Conservation (phyloP, 1,284 basidiomycete genomes). For the Sanghuangporus sanghuang region DNA sequence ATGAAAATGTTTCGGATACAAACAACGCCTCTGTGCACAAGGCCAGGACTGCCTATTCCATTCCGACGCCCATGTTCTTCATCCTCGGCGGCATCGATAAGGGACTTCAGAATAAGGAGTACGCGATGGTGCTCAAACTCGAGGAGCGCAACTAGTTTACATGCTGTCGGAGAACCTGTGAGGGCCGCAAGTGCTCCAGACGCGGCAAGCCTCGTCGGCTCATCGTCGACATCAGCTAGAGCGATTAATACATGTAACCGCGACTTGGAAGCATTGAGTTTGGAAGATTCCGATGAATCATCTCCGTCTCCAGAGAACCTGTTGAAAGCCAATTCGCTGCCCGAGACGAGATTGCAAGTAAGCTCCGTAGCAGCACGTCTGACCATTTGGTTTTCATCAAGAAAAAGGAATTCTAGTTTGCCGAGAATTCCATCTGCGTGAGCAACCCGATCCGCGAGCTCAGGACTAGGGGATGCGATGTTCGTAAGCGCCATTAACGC, state of each 20-base stretch:
- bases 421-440: constrained; percentile 55
- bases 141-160: constrained; percentile 54
- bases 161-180: constrained; percentile 58
- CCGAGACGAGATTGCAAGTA: constrained; percentile 87
- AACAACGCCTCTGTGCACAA: constrained; percentile 72
- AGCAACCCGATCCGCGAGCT: constrained; percentile 61
- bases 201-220: constrained; percentile 77
- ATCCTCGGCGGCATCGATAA: constrained; percentile 51
- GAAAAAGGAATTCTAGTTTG: constrained; percentile 74
- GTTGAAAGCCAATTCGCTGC: constrained; percentile 70
- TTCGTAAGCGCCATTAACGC: constrained; percentile 95
- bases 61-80: constrained; percentile 26
- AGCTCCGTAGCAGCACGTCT: constrained; percentile 87
- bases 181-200: constrained; percentile 82
- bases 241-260: constrained; percentile 82
- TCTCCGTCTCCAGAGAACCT: constrained; percentile 53
- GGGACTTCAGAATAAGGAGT: constrained; percentile 54
- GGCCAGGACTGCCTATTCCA: constrained; percentile 44
- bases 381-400: constrained; percentile 80
- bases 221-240: constrained; percentile 79
- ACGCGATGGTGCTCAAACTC: constrained; percentile 56
- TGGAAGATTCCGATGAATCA: constrained; percentile 27
- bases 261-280: constrained; percentile 37
- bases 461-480: constrained; percentile 72
- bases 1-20: constrained; percentile 62